Base-by-base conservation (phyloP, 768 basidiomycete species). In the Lentinula sp. region DNA sequence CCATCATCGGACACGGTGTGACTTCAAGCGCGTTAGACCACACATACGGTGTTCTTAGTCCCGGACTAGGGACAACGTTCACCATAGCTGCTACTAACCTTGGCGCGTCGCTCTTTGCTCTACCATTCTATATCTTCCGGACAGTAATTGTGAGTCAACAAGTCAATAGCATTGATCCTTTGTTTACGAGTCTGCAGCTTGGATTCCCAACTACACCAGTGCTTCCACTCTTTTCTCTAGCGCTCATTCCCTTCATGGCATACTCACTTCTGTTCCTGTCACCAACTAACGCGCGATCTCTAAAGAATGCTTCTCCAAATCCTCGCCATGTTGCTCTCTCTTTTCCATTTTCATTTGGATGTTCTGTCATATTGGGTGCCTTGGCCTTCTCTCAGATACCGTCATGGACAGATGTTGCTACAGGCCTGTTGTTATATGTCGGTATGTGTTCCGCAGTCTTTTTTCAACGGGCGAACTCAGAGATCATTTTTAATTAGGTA, bases 331-430 rank as follows among this genome's bases (percentile, higher is more conserved):
- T 87, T 68, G 70, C 78, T 39, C 60, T 86, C 15, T 85, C 89
- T 1, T 90, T 85, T 66, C 80, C 84, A 0, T 73, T 73, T 6
- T 76, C 83, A 5, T 73, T 80, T 21, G 64, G 79, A 2, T 75
- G 80, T 21, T 80, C 85, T 15, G 72, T 74, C 51, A 66, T 86
- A 39, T 71, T 89, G 52, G 89, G 89, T 8, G 71, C 73, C 40
- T 74, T 90, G 56, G 82, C 82, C 21, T 91, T 90, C 63, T 81
- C 83, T n/a, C 83, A 86, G 54, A 75, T 71, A 43, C 84, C 81
- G 1, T 73, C 76, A 37, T 82, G 83, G 77, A 78, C 77, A 2
- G 93, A 95, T 66, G 63, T 84, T 7, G 66, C 82, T 1, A 76
- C 91, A 6, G 85, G 79, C 0, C 64, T 73, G 5, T 72, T 88